A percentile compares a stretch with the other conserved stretches of the same genome.
phyloP scores from a whole-genome alignment of 108 stramenopile genomes.

The Licmophora abbreviata region DNA sequence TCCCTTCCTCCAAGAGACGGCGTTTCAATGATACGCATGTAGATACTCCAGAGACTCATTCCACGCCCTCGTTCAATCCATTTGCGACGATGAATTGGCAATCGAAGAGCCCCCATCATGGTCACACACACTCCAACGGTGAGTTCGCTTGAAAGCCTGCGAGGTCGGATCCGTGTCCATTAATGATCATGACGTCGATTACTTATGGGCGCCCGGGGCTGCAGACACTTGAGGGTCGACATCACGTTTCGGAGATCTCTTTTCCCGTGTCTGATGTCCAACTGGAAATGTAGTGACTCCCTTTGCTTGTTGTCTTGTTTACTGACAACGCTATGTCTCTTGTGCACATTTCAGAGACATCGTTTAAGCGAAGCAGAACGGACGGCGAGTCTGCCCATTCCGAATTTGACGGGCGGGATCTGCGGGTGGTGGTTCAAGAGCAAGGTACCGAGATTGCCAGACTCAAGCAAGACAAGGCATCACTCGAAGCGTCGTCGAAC shows the following conservation, averaged over 20 bases:
- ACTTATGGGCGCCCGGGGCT: background rate
- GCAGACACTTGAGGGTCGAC: no score
- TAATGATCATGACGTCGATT: background rate
- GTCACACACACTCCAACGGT: background rate
- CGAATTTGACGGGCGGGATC: no score
- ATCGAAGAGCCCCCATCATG: background rate
- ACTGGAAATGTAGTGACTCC: no score
- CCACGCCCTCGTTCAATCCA: background rate
- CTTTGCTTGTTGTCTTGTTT: no score
- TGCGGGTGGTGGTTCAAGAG: constrained; percentile 41
- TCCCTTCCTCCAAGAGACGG: constrained; percentile 46
- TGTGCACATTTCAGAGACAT: no score
- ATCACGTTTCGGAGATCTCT: no score
- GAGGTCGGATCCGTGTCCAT: background rate
- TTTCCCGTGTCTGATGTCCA: no score
- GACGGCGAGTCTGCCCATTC: no score
- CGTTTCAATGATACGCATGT: constrained; percentile 28
- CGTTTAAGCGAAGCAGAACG: no score
- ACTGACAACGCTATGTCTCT: no score
- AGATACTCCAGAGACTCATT: constrained; percentile 9
- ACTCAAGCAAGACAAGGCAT: constrained; percentile 53
- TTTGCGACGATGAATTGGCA: background rate
- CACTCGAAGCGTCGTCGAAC: constrained; percentile 22
- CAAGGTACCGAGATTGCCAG: constrained; percentile 56
- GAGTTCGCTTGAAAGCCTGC: background rate